Percentiles rank a stretch among this genome's conserved stretches.
phyloP scores from a whole-genome alignment of 148 eudicot species.

The Spergularia bocconei region DNA sequence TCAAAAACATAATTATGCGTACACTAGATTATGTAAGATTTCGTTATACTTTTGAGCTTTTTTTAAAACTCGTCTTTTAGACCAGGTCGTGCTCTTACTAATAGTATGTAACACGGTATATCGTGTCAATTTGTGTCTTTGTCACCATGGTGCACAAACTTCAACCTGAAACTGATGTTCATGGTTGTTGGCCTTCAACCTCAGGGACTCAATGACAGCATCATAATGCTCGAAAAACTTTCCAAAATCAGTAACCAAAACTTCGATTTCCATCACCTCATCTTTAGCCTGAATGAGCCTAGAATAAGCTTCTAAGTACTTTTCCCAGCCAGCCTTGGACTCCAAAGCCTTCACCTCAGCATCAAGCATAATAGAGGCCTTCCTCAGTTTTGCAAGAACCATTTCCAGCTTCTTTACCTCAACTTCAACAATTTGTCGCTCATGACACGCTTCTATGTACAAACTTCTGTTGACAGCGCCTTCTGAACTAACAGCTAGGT shows the following conservation, averaged over 20 bases:
- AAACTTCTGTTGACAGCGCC: conserved; percentile 28
- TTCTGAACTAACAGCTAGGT: conserved; percentile 41
- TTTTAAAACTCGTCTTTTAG: too few species aligned
- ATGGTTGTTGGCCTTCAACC: conserved; percentile 35
- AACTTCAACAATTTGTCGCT: conserved; percentile 21
- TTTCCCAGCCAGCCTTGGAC: conserved; percentile 18
- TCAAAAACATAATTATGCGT: too few species aligned
- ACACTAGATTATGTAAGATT: too few species aligned
- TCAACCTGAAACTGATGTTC: conserved; percentile 42
- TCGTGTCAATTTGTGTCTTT: conserved; percentile 25
- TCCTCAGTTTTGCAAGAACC: conserved; percentile 36
- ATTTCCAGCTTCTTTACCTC: conserved; percentile 39
- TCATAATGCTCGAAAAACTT: conserved; percentile 31
- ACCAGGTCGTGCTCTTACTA: too few species aligned
- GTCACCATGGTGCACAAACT: conserved; percentile 52
- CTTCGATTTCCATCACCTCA: conserved; percentile 39
- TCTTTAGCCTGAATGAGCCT: background rate
- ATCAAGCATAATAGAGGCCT: background rate
- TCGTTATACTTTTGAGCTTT: too few species aligned
- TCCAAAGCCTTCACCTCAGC: conserved; percentile 20
- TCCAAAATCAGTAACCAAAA: conserved; percentile 36
- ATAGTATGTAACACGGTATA: too few species aligned
- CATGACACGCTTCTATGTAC: conserved; percentile 39
- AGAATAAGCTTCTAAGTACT: background rate
- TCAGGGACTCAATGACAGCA: conserved; percentile 35